These are phyloP conservation scores for Hemisphaericaspora xylofermentans DNA, from an alignment of 1,139 yeast genomes.

Conservation along the genomic window DNA sequence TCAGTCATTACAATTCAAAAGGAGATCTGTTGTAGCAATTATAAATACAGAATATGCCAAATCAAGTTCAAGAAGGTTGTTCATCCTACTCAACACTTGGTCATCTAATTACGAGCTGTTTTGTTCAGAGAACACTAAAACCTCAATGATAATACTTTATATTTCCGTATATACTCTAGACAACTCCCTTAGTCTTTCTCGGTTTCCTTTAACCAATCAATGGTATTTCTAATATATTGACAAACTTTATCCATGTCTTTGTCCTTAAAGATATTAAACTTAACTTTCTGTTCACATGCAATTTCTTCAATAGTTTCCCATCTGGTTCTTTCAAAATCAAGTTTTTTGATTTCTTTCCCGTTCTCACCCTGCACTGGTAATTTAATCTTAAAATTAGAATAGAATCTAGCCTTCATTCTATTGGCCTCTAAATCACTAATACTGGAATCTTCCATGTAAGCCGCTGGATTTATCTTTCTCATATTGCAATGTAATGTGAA, in stretches of 20 bases:
- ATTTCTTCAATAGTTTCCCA: constrained; percentile 24
- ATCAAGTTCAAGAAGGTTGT: no score
- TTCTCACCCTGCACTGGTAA: constrained; percentile 1
- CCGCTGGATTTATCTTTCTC: constrained; percentile 10
- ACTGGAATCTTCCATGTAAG: constrained; percentile 5
- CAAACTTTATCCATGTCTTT: constrained; percentile 18
- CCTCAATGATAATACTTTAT: no score
- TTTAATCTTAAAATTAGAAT: constrained; percentile 8
- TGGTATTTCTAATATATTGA: constrained; percentile 23
- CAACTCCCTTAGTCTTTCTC: background rate
- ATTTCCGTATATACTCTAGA: no score
- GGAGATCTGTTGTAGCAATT: no score
- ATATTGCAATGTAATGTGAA: constrained; percentile 15
- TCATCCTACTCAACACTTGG: no score
- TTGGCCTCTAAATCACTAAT: constrained; percentile 9
- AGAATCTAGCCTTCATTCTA: constrained; percentile 12
- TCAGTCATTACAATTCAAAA: no score
- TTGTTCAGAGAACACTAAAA: no score
- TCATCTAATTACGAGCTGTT: no score
- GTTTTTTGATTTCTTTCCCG: background rate
- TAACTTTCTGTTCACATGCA: constrained; percentile 22
- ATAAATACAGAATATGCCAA: no score
- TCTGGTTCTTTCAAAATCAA: constrained; percentile 28
- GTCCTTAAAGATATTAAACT: constrained; percentile 22
- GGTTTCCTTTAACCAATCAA: constrained; percentile 19